Percentiles rank a stretch among this genome's conserved stretches.
These are phyloP conservation scores for Rubroshorea leprosula DNA, from an alignment of 345 rosid species.

Conservation along the genomic window DNA sequence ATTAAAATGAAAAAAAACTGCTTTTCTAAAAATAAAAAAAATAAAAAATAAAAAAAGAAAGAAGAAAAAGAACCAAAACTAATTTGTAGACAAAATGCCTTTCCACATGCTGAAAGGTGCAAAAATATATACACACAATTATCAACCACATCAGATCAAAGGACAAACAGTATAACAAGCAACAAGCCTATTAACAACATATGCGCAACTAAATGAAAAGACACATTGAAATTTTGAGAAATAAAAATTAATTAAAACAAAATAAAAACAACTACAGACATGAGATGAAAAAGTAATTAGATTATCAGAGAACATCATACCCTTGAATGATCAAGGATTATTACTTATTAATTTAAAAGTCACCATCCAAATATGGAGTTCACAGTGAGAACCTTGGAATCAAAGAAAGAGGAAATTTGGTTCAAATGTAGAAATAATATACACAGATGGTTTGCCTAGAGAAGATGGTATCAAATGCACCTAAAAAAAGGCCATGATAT, in stretches of 20 bases:
- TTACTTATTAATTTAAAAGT: constrained; percentile 2
- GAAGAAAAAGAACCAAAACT: too few species aligned
- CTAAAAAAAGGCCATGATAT: not conserved
- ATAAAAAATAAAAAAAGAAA: too few species aligned
- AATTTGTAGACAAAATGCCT: too few species aligned
- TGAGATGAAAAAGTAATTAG: not conserved
- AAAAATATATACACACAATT: not conserved
- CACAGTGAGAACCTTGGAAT: not conserved
- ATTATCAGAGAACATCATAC: not conserved
- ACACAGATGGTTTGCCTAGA: not conserved
- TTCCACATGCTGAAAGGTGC: not conserved
- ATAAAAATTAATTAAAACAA: too few species aligned
- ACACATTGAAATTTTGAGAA: too few species aligned
- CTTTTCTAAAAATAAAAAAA: too few species aligned
- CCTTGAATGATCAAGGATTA: not conserved
- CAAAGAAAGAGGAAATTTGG: too few species aligned
- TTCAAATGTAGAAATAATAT: not conserved
- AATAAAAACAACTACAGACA: too few species aligned
- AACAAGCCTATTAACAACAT: not conserved
- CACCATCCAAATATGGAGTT: not conserved
- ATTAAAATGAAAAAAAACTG: not conserved
- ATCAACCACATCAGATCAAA: constrained; percentile 5
- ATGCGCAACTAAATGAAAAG: not conserved
- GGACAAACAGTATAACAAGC: not conserved
- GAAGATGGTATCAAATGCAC: not conserved